A percentile compares a stretch with the other conserved stretches of the same genome.
Conservation (phyloP, 257 asterid genomes). For the Solanum rostratum region DNA sequence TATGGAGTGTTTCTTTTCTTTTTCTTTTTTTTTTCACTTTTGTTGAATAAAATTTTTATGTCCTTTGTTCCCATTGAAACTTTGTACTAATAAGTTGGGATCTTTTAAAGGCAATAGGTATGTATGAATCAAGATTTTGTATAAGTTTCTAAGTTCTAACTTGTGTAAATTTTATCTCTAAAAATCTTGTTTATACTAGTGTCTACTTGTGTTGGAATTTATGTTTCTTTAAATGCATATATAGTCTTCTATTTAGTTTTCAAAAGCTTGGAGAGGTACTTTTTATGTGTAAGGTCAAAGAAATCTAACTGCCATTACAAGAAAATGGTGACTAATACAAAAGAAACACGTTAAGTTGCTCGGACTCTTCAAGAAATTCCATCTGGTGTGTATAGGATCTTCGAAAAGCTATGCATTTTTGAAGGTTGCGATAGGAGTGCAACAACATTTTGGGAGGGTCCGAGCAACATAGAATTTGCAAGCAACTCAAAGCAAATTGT, state of each 20-base stretch:
- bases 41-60: background rate
- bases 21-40: background rate
- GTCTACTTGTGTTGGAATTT: background rate
- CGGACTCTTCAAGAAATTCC: background rate
- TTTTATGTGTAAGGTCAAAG: background rate
- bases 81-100: background rate
- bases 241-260: background rate
- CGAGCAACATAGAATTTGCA: background rate
- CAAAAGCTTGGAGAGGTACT: background rate
- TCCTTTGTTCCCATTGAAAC: background rate
- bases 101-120: background rate
- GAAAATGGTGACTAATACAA: background rate
- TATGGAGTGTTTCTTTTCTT: background rate
- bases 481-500: background rate
- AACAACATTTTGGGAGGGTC: background rate
- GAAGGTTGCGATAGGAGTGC: too few species aligned
- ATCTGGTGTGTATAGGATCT: background rate
- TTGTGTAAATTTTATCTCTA: background rate
- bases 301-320: background rate
- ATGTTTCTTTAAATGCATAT: background rate
- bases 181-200: background rate
- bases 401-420: background rate
- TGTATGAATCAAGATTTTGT: background rate
- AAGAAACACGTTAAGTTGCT: background rate
- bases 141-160: background rate